Base-by-base conservation (phyloP, 2,329 filamentous ascomycete genomes). In the Clonostachys sp. region DNA sequence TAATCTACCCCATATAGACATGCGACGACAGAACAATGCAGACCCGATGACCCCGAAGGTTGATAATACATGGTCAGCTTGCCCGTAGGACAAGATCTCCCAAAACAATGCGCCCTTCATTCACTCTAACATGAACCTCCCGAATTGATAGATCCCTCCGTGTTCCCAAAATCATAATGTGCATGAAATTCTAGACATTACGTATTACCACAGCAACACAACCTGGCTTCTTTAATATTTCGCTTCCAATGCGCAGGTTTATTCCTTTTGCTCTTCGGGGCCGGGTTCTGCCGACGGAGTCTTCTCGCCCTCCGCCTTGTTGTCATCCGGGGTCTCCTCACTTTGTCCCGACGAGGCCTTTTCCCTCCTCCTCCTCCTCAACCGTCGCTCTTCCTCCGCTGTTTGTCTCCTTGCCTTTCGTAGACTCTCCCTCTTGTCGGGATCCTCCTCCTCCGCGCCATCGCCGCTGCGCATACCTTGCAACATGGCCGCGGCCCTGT, bases 381-480 rank as follows among this genome's bases (percentile, higher is more conserved):
- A 73, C 48, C 82, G 78, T 46, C 89, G 74, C 66, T 95, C 89
- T 53, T 89, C 87, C 56, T 94, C 89, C 2, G 89, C 88, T 51
- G 82, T 89, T 61, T 91, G 86, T 59, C 87, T 71, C 57, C 77
- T 64, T 52, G 72, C 67, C 62, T 72, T 77, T 47, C 90, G 72
- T 48, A 89, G 73, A 50, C 72, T 81, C 56, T 84, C 77, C 49
- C 82, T 67, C 67, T 77, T 71, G 62, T 81, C 71, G 17, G 64
- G 52, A 52, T 67, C 72, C 8, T 69, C 70, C 35, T 73, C 70
- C 4, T 75, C 78, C 16, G 74, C 77, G 18, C 79, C 80, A 41
- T 81, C 81, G 44, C 84, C 80, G 41, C 90, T 80, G 40, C 90
- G 81, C 66, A 96, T 85, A 42, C 90, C 90, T 61, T 95, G 88